Evolutionary conservation across 2,329 filamentous ascomycete genomes (phyloP).

Genomic region (Aspergillus ochraceus): DNA sequence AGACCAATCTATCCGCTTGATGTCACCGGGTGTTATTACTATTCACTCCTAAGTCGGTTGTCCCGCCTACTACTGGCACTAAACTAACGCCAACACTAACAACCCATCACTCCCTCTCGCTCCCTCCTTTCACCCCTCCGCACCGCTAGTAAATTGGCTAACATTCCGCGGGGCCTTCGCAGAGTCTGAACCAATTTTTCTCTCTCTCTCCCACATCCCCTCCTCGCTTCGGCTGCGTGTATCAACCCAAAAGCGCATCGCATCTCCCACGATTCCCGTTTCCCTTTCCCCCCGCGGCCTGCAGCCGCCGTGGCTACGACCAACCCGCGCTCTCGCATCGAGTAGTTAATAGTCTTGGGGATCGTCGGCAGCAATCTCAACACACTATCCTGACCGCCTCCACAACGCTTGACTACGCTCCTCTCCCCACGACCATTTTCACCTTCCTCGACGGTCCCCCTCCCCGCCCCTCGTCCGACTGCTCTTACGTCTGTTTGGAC

Average conservation of each 20-base stretch:
- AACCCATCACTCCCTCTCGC: neutral
- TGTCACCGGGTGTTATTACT: neutral
- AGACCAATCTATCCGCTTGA: too few species aligned
- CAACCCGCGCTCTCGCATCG: neutral
- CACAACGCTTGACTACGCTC: slow-evolving; percentile 22
- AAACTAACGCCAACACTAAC: neutral
- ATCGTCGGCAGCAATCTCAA: slow-evolving; percentile 9
- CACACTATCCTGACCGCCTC: slow-evolving; percentile 27
- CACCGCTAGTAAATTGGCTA: neutral
- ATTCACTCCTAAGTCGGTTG: slow-evolving; percentile 5
- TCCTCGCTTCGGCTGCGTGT: neutral
- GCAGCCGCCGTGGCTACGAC: neutral
- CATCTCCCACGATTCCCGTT: neutral
- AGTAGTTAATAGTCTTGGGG: neutral
- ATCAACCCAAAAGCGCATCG: neutral
- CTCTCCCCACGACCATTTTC: slow-evolving; percentile 11
- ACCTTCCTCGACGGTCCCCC: slow-evolving; percentile 1
- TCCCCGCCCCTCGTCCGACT: neutral
- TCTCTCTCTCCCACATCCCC: neutral
- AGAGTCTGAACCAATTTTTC: neutral
- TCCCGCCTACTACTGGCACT: slow-evolving; percentile 8
- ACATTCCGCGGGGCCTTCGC: neutral
- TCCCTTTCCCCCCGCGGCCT: neutral
- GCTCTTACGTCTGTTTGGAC: neutral
- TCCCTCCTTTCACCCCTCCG: slow-evolving; percentile 3